Conservation (phyloP, 495 filamentous ascomycete species). For the Penicillium odoratum region DNA sequence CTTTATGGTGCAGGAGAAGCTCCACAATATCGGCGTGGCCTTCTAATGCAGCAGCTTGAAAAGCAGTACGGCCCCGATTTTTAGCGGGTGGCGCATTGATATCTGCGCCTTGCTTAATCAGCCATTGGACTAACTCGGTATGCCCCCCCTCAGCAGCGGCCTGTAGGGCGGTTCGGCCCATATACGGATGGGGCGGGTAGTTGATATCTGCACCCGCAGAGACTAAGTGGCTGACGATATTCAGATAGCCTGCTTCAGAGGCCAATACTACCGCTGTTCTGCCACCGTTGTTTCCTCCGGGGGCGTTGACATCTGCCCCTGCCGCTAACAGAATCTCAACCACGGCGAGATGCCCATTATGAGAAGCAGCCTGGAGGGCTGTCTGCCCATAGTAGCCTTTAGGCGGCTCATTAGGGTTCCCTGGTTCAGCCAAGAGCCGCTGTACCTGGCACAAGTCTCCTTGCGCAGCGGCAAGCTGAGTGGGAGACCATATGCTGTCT, state of each 20-base stretch:
- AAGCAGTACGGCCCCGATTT: slow-evolving; percentile 22
- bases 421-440: slow-evolving; percentile 11
- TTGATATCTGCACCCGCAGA: slow-evolving; percentile 17
- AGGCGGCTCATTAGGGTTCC: slow-evolving; percentile 8
- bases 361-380: slow-evolving; percentile 14
- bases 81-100: slow-evolving; percentile 25
- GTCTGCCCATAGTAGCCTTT: slow-evolving; percentile 17
- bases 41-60: slow-evolving; percentile 21
- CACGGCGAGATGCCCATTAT: slow-evolving; percentile 10
- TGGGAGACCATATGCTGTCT: slow-evolving; percentile 3
- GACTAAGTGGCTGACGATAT: slow-evolving; percentile 9
- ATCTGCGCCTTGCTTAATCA: slow-evolving; percentile 33
- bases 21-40: slow-evolving; percentile 8
- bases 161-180: slow-evolving; percentile 28
- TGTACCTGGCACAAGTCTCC: slow-evolving; percentile 2
- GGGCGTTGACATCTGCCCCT: slow-evolving; percentile 26
- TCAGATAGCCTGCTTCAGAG: slow-evolving; percentile 8
- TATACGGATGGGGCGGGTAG: not conserved
- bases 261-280: slow-evolving; percentile 11
- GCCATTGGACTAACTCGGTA: slow-evolving; percentile 23
- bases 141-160: slow-evolving; percentile 25
- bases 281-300: slow-evolving; percentile 12
- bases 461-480: slow-evolving; percentile 12
- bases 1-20: slow-evolving; percentile 3
- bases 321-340: slow-evolving; percentile 7